Evolutionary conservation across 2,329 filamentous ascomycete species (phyloP), one percentile per base, ranked within the genome.

Genomic region (Fusarium cicatricum): DNA sequence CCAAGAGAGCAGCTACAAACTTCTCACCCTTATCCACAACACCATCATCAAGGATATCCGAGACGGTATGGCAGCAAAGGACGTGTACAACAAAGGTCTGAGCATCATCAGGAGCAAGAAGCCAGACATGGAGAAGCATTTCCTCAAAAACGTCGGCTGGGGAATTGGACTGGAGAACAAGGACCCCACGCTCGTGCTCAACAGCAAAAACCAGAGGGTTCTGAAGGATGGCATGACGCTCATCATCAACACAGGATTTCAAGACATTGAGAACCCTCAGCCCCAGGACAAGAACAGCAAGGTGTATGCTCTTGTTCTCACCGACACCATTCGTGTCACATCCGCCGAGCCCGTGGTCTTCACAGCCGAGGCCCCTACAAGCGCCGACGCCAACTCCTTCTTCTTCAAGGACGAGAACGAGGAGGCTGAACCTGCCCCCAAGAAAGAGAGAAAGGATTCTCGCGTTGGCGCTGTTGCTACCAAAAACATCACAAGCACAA

Each of bases 171-270:
- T 98, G 37, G 96, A 99, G 78, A 90, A 90, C 63, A 88, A 90
- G 67, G 95, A 99, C 72, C 79, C 84, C 3, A 94, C 92, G 5
- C 83, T 99, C 55, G 76, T 95, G 3, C 80, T 99, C 32, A 98
- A 92, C 69, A 90, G 82, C 55, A 99, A 99, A 79, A 98, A 93
- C 72, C 82, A 80, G 23, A 86, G 93, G 45, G 83, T 85, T 5
- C 79, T 99, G 52, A 96, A 94, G 75, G 96, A 98, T 70, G 96
- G 96, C 63, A 99, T 99, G 95, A 99, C 95, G 0, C 82, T 99
- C 11, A 90, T 90, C 69, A 86, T 99, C 67, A 92, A 91, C 28
- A 95, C 94, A 5, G 93, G 94, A 11, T 90, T 99, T 70, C 89
- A 87, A 55, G 93, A 98, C 71, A 85, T 99, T 40, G 88, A 92